Conservation (phyloP, 2,329 filamentous ascomycete species). For the Beauveria varroae region DNA sequence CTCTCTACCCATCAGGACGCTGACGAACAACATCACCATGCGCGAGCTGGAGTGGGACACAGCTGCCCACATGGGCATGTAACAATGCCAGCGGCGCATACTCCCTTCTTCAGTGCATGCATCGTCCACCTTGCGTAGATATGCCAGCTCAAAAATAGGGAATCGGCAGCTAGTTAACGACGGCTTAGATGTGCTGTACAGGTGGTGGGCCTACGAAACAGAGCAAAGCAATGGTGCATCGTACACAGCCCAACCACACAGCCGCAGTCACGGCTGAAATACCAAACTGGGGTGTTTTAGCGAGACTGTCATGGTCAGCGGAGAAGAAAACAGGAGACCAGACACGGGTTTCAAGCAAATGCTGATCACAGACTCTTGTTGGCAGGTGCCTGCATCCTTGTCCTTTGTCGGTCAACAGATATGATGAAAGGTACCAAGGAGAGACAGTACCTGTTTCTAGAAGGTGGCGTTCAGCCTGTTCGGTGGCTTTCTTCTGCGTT, state of each 20-base stretch:
- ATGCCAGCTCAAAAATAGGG: neutral
- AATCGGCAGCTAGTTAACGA: neutral
- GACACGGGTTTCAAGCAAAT: neutral
- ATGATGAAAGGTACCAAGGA: neutral
- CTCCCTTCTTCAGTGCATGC: neutral
- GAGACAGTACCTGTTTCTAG: neutral
- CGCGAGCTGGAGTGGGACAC: neutral
- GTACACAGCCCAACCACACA: neutral
- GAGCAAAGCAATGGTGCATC: neutral
- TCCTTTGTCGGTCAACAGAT: neutral
- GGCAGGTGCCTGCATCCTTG: neutral
- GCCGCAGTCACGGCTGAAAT: neutral
- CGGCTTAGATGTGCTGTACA: neutral
- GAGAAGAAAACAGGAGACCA: neutral
- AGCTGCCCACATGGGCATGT: slow-evolving; percentile 1
- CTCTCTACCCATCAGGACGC: neutral
- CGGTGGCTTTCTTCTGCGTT: neutral
- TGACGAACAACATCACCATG: no score
- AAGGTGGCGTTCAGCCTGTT: neutral
- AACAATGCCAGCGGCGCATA: neutral
- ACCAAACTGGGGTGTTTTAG: neutral
- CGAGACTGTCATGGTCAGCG: neutral
- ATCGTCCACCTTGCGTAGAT: neutral
- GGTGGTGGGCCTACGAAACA: neutral
- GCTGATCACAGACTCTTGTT: slow-evolving; percentile 1